Base-by-base conservation (phyloP, 2,329 filamentous ascomycete genomes). In the Claviceps cyperi region DNA sequence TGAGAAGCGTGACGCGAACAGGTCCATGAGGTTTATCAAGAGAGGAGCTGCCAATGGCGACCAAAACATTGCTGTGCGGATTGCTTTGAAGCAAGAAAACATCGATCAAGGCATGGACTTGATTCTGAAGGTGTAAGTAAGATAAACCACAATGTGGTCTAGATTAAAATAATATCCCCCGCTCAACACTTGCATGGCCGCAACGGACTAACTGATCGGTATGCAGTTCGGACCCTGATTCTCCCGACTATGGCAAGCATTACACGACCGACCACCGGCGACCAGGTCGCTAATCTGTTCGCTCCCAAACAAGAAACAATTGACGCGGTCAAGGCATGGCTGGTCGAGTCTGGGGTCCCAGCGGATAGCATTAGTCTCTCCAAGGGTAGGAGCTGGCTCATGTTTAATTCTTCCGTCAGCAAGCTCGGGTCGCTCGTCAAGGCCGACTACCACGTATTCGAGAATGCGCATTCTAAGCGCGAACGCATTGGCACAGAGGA, bases 391-490 rank as follows among this genome's bases (percentile, higher is more conserved):
- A 71, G 71, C 47, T 80, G 76, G 74, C 58, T 80, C 19, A 64
- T 68, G 11, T 78, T 80, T 57, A 69, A 77, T 50, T 74, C 75
- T 8, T 74, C 74, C 5, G 72, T 73, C 3, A 63, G 68, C 37
- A 73, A 81, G 58, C 69, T 73, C 5, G 76, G 80, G 59, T 59
- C 62, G 19, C 66, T 80, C 17, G 67, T 80, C 46, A 68, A 70
- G 55, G 71, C 76, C 6, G 64, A 75, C 51, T 78, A 76, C 56
- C 69, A 77, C 54, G 59, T 73, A 43, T 77, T 73, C 56, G 62
- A 69, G 54, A 70, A 76, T 55, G 46, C 43, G 9, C 55, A 57
- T 9, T 53, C 58, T 1, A 52, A 66, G 50, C 53, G 61, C 19
- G 54, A 56, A 17, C 69, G 70, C 52, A 54, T 72, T 41, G 69